These are phyloP conservation scores for Arthrobotrys conoides DNA, from an alignment of 2,329 filamentous ascomycete species.

Conservation along the genomic window DNA sequence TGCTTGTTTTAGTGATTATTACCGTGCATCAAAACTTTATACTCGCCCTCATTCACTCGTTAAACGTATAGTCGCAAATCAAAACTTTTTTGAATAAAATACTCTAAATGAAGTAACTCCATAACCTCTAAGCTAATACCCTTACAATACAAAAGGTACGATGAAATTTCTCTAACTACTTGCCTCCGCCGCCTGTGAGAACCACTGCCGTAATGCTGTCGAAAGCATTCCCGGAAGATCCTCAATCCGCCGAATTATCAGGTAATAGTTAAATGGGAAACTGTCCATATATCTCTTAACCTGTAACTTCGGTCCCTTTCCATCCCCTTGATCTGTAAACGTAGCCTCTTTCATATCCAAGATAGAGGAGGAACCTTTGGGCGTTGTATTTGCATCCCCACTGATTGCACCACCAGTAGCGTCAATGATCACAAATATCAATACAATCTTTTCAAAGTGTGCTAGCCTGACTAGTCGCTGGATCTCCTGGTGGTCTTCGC, in stretches of 20 bases:
- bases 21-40: conserved; percentile 2
- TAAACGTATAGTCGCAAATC: not conserved
- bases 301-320: conserved; percentile 76
- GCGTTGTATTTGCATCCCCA: conserved; percentile 34
- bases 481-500: conserved; percentile 88
- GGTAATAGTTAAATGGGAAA: conserved; percentile 97
- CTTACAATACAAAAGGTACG: not conserved
- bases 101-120: conserved; percentile 10
- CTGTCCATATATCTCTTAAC: conserved; percentile 93
- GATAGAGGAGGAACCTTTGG: conserved; percentile 72
- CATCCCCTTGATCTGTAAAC: conserved; percentile 79
- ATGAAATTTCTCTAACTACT: conserved; percentile 66
- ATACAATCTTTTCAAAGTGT: conserved; percentile 94
- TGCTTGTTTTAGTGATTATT: conserved; percentile 17
- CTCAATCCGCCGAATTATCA: conserved; percentile 91
- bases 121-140: conserved; percentile 8
- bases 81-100: conserved; percentile 21
- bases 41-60: not conserved
- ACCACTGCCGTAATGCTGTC: conserved; percentile 93
- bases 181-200: conserved; percentile 71
- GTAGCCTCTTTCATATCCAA: conserved; percentile 88
- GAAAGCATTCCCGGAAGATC: conserved; percentile 91
- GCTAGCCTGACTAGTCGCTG: conserved; percentile 86
- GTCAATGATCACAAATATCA: conserved; percentile 98
- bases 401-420: conserved; percentile 70